Base-by-base conservation (phyloP, 228 moss, liverwort and hornwort species). In the Sphagnum fallax region DNA sequence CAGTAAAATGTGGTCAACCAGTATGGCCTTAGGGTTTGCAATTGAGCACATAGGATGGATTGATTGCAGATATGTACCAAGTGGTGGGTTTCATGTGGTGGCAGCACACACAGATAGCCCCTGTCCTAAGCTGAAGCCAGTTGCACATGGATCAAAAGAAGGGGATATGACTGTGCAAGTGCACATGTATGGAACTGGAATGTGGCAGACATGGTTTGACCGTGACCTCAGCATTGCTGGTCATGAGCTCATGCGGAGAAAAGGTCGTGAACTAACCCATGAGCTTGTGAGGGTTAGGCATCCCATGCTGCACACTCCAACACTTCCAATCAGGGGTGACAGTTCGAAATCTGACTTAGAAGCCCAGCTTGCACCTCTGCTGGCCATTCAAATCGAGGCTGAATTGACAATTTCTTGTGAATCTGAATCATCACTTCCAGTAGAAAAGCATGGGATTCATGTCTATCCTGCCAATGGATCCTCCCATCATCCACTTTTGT, bases 201-300 rank as follows among this genome's bases (percentile, higher is more conserved):
- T 90, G 79, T 92, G 92, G 92, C 90, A 92, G 72, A 82, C 92
- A 50, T 92, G 92, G 92, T 92, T 86, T 79, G 92, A 92, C 69
- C 77, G 92, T 64, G 92, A 92, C 79, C 73, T 92, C n/a, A 92
- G 90, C 64, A 77, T 92, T 66, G 90, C 92, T 65, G 92, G 92
- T 52, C 90, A 88, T 52, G 92, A 88, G 65, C 48, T 92, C 69
- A 81, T 88, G 53, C 74, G 90, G 65, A 77, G 88, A 60, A 88
- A 81, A 75, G 90, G 82, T 65, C 82, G 81, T 15, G 86, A 79
- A 50, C 84, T 90, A 62, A 77, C 81, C 47, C 88, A 90, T 73
- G 90, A 92, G 76, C 92, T 92, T 65, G 90, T 92, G 69, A 86
- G 83, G 75, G 82, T 92, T 73, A 78, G 82, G 75, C 90, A 88